Conservation (phyloP, 371 early-diverging fungal genomes). For the Mucor lusitanicus region DNA sequence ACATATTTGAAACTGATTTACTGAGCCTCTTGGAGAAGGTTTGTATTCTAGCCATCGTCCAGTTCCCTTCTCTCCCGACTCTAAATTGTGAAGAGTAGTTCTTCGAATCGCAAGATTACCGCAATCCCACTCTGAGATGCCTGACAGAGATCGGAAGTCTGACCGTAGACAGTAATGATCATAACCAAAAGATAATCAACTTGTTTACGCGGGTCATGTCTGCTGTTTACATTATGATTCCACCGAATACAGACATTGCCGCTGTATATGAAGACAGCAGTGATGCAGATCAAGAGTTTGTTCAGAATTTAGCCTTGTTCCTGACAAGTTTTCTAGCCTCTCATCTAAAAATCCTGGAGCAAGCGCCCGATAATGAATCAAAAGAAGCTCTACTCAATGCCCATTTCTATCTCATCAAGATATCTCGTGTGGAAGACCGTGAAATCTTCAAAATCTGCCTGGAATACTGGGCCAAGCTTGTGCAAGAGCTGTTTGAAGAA, state of each 20-base stretch:
- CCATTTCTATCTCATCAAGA: constrained; percentile 87
- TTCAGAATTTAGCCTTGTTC: constrained; percentile 54
- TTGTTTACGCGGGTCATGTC: constrained; percentile 82
- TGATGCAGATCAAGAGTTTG: constrained; percentile 88
- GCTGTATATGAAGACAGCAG: constrained; percentile 78
- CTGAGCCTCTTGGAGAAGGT: constrained; percentile 83
- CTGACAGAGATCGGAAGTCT: constrained; percentile 92
- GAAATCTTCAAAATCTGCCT: constrained; percentile 98
- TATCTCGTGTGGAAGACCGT: constrained; percentile 91
- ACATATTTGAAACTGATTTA: constrained; percentile 95
- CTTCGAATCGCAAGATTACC: constrained; percentile 79
- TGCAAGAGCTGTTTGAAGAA: constrained; percentile 85
- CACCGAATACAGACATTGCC: constrained; percentile 48
- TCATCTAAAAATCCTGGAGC: constrained; percentile 73
- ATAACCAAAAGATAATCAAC: constrained; percentile 79
- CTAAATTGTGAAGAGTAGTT: no score
- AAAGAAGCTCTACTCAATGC: constrained; percentile 73
- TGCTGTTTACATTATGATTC: constrained; percentile 69
- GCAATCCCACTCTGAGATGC: constrained; percentile 92
- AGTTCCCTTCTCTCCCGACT: no score
- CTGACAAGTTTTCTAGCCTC: constrained; percentile 81
- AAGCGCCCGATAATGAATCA: constrained; percentile 40
- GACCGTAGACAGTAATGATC: constrained; percentile 63
- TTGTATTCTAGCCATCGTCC: not conserved
- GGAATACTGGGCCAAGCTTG: constrained; percentile 95